Evolutionary conservation across 2,329 filamentous ascomycete species (phyloP).

Genomic region (Hawksworthiomyces lignivorus): DNA sequence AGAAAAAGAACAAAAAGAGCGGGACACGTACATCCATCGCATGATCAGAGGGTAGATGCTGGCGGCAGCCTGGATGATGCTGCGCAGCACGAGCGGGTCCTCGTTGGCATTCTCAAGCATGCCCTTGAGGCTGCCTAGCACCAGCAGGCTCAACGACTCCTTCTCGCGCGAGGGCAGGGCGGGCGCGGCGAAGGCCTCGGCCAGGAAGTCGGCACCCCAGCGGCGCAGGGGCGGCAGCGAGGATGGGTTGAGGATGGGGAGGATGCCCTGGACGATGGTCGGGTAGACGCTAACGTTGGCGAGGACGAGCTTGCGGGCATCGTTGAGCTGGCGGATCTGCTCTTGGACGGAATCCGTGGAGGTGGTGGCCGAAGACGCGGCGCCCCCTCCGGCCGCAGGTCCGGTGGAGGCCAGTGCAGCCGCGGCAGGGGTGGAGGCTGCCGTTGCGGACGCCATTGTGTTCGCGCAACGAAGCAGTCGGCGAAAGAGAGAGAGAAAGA

Average conservation of each 20-base stretch:
- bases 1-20: slow-evolving; percentile 5
- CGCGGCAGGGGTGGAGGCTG: not conserved
- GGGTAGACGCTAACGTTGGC: slow-evolving; percentile 82
- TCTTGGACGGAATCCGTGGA: slow-evolving; percentile 48
- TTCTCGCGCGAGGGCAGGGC: slow-evolving; percentile 70
- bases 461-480: not conserved
- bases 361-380: not conserved
- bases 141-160: slow-evolving; percentile 66
- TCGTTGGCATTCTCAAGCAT: slow-evolving; percentile 65
- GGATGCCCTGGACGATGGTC: slow-evolving; percentile 82
- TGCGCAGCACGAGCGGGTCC: slow-evolving; percentile 75
- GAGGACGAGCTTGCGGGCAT: slow-evolving; percentile 82
- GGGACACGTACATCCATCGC: slow-evolving; percentile 78
- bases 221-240: slow-evolving; percentile 73
- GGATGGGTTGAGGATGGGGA: slow-evolving; percentile 78
- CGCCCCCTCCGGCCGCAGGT: not conserved
- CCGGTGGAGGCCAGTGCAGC: not conserved
- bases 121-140: slow-evolving; percentile 67
- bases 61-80: slow-evolving; percentile 77
- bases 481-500: not conserved
- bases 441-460: slow-evolving; percentile 5
- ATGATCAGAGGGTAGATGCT: slow-evolving; percentile 91
- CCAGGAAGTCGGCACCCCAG: slow-evolving; percentile 95
- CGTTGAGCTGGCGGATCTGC: slow-evolving; percentile 80
- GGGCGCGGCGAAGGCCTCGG: slow-evolving; percentile 94